Percentiles rank a stretch among this genome's conserved stretches.
phyloP scores from a whole-genome alignment of 1,284 basidiomycete genomes.

The Schizopora paradoxa region DNA sequence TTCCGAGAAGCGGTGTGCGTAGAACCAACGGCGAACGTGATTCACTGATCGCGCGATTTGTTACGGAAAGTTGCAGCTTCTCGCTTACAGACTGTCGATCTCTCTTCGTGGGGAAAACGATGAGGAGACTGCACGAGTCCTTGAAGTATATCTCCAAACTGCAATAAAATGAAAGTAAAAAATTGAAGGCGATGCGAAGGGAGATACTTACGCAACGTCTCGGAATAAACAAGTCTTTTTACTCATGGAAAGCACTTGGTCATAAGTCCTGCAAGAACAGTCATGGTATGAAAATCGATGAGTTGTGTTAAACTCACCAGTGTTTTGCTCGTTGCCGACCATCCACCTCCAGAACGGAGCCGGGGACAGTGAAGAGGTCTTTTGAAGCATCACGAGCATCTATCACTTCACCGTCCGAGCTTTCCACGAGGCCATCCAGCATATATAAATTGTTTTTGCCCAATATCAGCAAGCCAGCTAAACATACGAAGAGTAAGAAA shows the following conservation, averaged over 20 bases:
- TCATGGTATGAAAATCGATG: conserved; percentile 3
- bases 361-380: conserved; percentile 79
- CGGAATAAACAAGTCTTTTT: conserved; percentile 85
- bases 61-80: conserved; percentile 49
- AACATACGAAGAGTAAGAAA: conserved; percentile 15
- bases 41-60: conserved; percentile 33
- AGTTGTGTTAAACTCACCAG: conserved; percentile 47
- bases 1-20: conserved; percentile 52
- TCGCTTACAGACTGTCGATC: conserved; percentile 60
- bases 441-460: conserved; percentile 85
- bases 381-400: conserved; percentile 84
- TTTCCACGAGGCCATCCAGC: conserved; percentile 89
- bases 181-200: conserved; percentile 7
- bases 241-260: conserved; percentile 72
- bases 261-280: conserved; percentile 59
- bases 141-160: conserved; percentile 89
- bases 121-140: conserved; percentile 77
- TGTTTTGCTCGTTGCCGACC: conserved; percentile 71
- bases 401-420: conserved; percentile 82
- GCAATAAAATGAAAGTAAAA: conserved; percentile 4
- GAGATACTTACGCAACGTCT: conserved; percentile 73
- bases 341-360: conserved; percentile 76
- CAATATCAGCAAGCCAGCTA: conserved; percentile 84
- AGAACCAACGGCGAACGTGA: conserved; percentile 39
- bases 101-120: conserved; percentile 71